These are phyloP conservation scores for Ziziphus jujuba DNA, from an alignment of 306 rosid species.

Conservation along the genomic window DNA sequence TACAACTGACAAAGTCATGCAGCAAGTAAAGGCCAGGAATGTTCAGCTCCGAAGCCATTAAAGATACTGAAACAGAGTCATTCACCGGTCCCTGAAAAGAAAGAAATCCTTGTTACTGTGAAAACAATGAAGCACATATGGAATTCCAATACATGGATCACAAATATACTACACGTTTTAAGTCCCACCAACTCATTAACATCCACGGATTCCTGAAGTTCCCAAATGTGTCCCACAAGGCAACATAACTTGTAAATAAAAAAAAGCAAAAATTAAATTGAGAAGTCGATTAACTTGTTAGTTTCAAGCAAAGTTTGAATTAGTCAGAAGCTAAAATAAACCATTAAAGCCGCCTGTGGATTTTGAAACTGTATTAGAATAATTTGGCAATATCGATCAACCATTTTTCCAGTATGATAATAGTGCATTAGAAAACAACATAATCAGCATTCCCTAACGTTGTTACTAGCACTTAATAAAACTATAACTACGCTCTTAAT, in stretches of 20 bases:
- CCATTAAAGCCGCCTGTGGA: no score
- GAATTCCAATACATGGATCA: not conserved
- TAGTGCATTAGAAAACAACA: not conserved
- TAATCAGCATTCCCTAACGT: no score
- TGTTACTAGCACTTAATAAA: no score
- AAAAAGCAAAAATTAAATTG: no score
- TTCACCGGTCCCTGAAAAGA: conserved; percentile 38
- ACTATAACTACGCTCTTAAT: no score
- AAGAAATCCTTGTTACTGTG: conserved; percentile 20
- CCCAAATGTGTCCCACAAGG: no score
- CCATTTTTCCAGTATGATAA: not conserved
- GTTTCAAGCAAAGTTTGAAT: not conserved
- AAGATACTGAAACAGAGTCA: conserved; percentile 61
- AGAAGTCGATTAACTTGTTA: no score
- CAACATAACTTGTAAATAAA: no score
- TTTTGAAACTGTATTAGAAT: not conserved
- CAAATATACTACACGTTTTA: not conserved
- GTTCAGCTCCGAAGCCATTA: conserved; percentile 62
- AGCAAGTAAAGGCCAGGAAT: conserved; percentile 78
- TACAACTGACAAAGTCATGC: conserved; percentile 61
- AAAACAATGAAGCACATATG: not conserved
- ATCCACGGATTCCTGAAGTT: no score
- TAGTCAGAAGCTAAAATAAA: not conserved
- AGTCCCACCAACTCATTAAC: no score
- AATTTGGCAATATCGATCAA: not conserved